Evolutionary conservation across 2,329 filamentous ascomycete genomes (phyloP).

Genomic region (Curvularia eragrostidis): DNA sequence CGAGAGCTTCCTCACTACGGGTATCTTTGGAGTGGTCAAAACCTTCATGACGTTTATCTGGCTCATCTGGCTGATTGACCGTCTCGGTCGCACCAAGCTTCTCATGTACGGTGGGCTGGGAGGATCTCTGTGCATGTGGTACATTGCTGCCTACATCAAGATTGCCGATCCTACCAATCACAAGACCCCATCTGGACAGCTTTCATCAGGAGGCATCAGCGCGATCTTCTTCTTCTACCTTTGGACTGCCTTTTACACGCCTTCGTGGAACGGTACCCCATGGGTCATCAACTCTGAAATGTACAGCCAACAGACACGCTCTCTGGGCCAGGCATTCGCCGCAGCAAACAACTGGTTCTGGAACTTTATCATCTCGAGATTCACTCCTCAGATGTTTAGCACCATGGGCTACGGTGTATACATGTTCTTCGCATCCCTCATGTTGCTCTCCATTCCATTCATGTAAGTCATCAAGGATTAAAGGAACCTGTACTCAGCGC

Average conservation of each 20-base stretch:
- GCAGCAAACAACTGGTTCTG: conserved; percentile 72
- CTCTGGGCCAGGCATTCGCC: conserved; percentile 61
- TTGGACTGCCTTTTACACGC: conserved; percentile 76
- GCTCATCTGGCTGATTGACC: conserved; percentile 73
- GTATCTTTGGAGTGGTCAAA: conserved; percentile 54
- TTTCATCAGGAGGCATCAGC: conserved; percentile 61
- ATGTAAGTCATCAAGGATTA: conserved; percentile 9
- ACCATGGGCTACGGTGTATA: conserved; percentile 55
- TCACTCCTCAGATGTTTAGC: conserved; percentile 70
- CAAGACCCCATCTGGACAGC: conserved; percentile 34
- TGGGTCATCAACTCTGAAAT: conserved; percentile 80
- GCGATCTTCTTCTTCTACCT: conserved; percentile 77
- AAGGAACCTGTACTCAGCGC: neutral
- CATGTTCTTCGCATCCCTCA: conserved; percentile 59
- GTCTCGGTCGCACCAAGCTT: conserved; percentile 66
- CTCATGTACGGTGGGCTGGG: conserved; percentile 69
- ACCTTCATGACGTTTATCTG: conserved; percentile 71
- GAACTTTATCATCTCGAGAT: conserved; percentile 73
- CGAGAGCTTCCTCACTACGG: conserved; percentile 71
- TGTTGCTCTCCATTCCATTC: conserved; percentile 51
- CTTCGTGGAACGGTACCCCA: conserved; percentile 73
- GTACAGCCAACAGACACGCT: conserved; percentile 72
- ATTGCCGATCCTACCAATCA: conserved; percentile 54
- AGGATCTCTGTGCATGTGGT: conserved; percentile 69
- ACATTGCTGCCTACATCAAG: conserved; percentile 67